Base-by-base conservation (phyloP, 2,329 filamentous ascomycete species). In the Exophiala sp. region DNA sequence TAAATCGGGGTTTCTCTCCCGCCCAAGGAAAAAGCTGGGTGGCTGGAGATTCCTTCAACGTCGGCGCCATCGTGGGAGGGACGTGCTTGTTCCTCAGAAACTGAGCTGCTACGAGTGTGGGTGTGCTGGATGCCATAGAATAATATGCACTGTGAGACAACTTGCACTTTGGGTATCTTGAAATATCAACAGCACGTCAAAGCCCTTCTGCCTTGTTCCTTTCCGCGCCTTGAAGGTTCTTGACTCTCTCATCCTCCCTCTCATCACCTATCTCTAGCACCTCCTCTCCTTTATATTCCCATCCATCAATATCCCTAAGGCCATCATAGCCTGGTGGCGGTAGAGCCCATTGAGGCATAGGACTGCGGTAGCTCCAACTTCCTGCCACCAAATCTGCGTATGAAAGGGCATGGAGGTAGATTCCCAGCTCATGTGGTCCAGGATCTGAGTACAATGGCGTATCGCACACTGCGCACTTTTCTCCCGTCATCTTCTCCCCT, bases 391-490 rank as follows among this genome's bases (percentile, higher is more conserved):
- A 82, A 68, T 92, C 91, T 62, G 92, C 86, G 69, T 99, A 99
- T 42, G 89, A 84, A 57, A 91, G 83, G 53, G 92, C 95, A 74
- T 99, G 94, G 58, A 99, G 78, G 80, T 92, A 99, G 38, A 99
- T 87, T 0, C 89, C 89, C 43, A 99, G 78, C 75, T 99, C 94
- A 65, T 97, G 91, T 39, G 79, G 73, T 1, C 91, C 91, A 0
- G 94, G 94, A 67, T 99, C 94, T 12, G 89, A 95, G 71, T 97
- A 99, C 40, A 99, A 76, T 18, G 89, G 88, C 16, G 94, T 96
- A 54, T 87, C 81, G 70, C 94, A 99, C 33, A 91, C 71, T 5
- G 86, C 79, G 69, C 94, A 99, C 12, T 83, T 74, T 65, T 91
- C 78, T 10, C 94, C 94, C 1, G 91, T 95, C 80, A 97, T 87